phyloP scores from a whole-genome alignment of 345 rosid genomes.

The Sisymbrium altissimum region DNA sequence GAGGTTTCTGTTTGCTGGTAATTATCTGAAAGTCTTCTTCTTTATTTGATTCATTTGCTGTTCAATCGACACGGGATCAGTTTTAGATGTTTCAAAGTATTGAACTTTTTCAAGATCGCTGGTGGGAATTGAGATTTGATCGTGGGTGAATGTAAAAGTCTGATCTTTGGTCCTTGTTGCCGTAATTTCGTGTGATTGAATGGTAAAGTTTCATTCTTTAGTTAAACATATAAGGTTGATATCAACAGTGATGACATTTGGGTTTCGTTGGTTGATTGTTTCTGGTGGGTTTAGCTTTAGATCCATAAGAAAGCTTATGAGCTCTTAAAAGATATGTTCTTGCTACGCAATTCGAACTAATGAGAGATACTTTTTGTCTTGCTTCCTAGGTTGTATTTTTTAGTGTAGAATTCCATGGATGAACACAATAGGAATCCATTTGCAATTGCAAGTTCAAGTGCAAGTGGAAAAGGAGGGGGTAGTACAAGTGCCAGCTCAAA shows the following conservation, averaged over 20 bases:
- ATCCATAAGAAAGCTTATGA: background rate
- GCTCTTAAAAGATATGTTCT: background rate
- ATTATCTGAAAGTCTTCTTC: background rate
- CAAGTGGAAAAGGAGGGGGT: constrained; percentile 25
- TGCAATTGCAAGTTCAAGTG: constrained; percentile 31
- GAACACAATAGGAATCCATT: constrained; percentile 28
- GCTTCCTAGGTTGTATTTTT: constrained; percentile 11
- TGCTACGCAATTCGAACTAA: background rate
- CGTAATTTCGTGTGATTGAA: background rate
- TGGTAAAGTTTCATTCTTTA: background rate
- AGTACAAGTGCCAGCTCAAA: constrained; percentile 77
- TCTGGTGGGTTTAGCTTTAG: background rate
- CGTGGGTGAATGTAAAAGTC: background rate
- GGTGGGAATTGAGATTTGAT: background rate
- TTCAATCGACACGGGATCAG: background rate
- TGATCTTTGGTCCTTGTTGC: constrained; percentile 3
- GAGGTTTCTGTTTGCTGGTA: background rate
- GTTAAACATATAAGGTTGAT: background rate
- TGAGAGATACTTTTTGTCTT: background rate
- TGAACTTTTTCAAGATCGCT: background rate
- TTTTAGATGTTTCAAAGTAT: background rate
- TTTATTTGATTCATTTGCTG: background rate
- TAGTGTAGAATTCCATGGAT: constrained; percentile 9
- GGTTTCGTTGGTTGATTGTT: background rate
- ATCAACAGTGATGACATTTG: background rate